A percentile compares a stretch with the other conserved stretches of the same genome.
Conservation (phyloP, 306 rosid species). For the Prunus mongolica region DNA sequence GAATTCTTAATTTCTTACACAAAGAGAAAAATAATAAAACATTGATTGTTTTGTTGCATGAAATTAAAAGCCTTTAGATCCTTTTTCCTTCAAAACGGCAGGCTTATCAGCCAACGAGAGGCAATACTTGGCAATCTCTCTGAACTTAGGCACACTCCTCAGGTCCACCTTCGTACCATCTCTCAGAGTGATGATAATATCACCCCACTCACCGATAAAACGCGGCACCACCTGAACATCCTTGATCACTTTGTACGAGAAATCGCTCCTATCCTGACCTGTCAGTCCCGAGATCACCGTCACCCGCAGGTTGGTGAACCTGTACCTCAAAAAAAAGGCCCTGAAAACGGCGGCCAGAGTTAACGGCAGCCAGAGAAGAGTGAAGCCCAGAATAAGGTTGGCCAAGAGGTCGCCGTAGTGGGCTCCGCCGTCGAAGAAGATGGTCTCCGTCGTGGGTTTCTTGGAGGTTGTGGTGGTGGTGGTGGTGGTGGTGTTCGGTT, state of each 20-base stretch:
- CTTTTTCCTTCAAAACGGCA: slow-evolving; percentile 27
- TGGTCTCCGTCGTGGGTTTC: slow-evolving; percentile 46
- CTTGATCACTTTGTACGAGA: slow-evolving; percentile 65
- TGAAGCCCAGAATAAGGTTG: slow-evolving; percentile 72
- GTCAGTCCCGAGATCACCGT: slow-evolving; percentile 82
- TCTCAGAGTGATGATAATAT: slow-evolving; percentile 66
- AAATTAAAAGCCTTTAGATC: slow-evolving; percentile 63
- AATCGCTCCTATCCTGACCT: slow-evolving; percentile 81
- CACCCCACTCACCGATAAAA: slow-evolving; percentile 96
- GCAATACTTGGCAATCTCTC: slow-evolving; percentile 82
- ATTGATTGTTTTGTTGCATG: background rate
- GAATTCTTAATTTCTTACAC: background rate
- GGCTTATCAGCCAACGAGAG: slow-evolving; percentile 57
- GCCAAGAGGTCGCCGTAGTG: slow-evolving; percentile 80
- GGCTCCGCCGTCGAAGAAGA: slow-evolving; percentile 97
- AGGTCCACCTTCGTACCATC: slow-evolving; percentile 89
- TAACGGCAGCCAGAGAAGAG: slow-evolving; percentile 81
- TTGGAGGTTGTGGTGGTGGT: slow-evolving; percentile 8
- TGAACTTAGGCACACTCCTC: slow-evolving; percentile 79
- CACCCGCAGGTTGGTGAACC: slow-evolving; percentile 88
- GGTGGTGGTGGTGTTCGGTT: slow-evolving; percentile 33
- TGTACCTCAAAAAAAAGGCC: slow-evolving; percentile 66
- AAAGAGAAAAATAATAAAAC: background rate
- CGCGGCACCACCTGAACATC: slow-evolving; percentile 94
- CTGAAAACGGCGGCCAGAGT: slow-evolving; percentile 83